Evolutionary conservation across 257 asterid genomes (phyloP).

Genomic region (Nyctanthes arbortristis): DNA sequence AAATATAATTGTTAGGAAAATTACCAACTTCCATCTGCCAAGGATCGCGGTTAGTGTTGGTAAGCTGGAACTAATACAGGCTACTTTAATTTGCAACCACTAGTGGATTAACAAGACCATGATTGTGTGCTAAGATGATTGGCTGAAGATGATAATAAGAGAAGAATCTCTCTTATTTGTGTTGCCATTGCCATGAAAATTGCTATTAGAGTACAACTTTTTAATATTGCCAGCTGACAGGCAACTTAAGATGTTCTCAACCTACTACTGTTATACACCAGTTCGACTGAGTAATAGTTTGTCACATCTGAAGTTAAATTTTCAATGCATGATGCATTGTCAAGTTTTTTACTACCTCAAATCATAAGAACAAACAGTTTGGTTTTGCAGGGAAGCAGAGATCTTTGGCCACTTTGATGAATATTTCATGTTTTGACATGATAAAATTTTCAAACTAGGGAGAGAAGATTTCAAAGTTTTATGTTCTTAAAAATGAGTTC

Average conservation of each 20-base stretch:
- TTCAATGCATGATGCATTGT: too few species aligned
- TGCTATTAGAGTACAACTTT: too few species aligned
- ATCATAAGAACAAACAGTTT: background rate
- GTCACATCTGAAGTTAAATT: too few species aligned
- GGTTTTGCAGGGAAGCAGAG: background rate
- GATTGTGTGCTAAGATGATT: background rate
- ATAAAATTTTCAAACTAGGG: background rate
- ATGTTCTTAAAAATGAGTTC: background rate
- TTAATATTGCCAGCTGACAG: conserved; percentile 4
- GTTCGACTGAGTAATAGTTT: background rate
- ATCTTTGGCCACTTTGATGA: conserved; percentile 10
- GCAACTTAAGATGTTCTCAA: background rate
- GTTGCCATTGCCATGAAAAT: conserved; percentile 1
- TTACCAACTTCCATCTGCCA: too few species aligned
- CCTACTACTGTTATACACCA: background rate
- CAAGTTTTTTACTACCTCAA: background rate
- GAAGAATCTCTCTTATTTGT: background rate
- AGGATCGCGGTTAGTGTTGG: too few species aligned
- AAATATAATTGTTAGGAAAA: too few species aligned
- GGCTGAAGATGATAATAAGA: background rate
- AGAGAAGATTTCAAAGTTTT: background rate
- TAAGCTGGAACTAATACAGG: too few species aligned
- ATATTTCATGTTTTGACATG: background rate
- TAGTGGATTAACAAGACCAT: background rate
- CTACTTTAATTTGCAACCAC: too few species aligned